phyloP scores from a whole-genome alignment of 768 basidiomycete genomes.

The Panus rudis region DNA sequence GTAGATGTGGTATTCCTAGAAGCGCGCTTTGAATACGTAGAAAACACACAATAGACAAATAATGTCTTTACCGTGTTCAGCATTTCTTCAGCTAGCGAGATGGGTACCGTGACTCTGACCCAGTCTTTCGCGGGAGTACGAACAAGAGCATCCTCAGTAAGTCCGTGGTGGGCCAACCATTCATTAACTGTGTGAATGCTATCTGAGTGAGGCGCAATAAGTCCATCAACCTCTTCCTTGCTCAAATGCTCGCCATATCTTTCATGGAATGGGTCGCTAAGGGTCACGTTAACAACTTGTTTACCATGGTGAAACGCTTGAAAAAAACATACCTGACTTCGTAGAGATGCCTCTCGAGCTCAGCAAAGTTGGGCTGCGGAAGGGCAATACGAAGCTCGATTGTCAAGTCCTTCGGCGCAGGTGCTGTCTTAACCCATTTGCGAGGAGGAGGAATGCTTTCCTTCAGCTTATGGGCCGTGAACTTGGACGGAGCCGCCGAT shows the following conservation, averaged over 20 bases:
- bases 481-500: constrained; percentile 6
- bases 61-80: constrained; percentile 51
- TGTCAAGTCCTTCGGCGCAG: constrained; percentile 38
- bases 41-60: background rate
- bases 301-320: background rate
- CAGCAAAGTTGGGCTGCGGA: constrained; percentile 46
- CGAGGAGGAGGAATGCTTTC: constrained; percentile 38
- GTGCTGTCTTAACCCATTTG: constrained; percentile 40
- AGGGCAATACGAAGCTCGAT: constrained; percentile 51
- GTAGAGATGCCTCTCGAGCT: constrained; percentile 46
- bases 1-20: constrained; percentile 59
- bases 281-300: background rate
- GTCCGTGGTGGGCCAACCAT: constrained; percentile 55
- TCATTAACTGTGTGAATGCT: constrained; percentile 47
- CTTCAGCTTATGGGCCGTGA: constrained; percentile 32
- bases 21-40: background rate
- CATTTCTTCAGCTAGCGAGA: constrained; percentile 59
- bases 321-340: constrained; percentile 21
- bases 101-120: constrained; percentile 52
- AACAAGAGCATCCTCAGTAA: constrained; percentile 37
- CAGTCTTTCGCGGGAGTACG: constrained; percentile 66
- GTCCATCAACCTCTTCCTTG: constrained; percentile 56
- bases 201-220: constrained; percentile 51
- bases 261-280: constrained; percentile 22
- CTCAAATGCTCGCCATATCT: constrained; percentile 39